Percentiles rank a stretch among this genome's conserved stretches.
Evolutionary conservation across 352 stramenopile genomes (phyloP).

Genomic region (Phytophthora brassicae): DNA sequence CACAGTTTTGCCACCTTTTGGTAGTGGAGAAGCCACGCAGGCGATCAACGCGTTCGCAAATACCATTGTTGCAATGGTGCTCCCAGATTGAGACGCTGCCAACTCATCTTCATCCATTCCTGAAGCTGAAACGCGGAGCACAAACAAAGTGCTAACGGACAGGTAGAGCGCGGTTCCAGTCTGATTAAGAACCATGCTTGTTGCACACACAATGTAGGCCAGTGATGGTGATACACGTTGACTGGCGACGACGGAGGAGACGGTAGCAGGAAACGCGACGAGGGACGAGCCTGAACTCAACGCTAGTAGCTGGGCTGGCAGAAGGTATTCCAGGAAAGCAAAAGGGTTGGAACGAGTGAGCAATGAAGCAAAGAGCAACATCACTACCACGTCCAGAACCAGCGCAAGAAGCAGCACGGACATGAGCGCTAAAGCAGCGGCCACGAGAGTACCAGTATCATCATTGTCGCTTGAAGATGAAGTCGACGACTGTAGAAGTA

Average conservation of each 20-base stretch:
- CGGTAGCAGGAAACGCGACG: slow-evolving; percentile 49
- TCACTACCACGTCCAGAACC: slow-evolving; percentile 38
- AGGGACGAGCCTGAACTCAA: slow-evolving; percentile 53
- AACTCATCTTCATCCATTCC: slow-evolving; percentile 12
- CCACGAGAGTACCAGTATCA: slow-evolving; percentile 13
- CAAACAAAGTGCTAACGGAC: slow-evolving; percentile 47
- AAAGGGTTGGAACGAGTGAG: slow-evolving; percentile 54
- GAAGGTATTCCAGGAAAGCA: slow-evolving; percentile 42
- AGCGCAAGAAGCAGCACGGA: slow-evolving; percentile 52
- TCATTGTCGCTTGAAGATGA: neutral
- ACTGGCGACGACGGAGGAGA: slow-evolving; percentile 51
- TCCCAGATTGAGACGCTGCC: slow-evolving; percentile 27
- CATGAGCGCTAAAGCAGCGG: slow-evolving; percentile 42
- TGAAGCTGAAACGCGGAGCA: slow-evolving; percentile 34
- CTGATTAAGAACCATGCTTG: slow-evolving; percentile 57
- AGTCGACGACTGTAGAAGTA: slow-evolving; percentile 35
- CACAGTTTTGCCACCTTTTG: slow-evolving; percentile 32
- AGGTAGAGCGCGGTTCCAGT: slow-evolving; percentile 62
- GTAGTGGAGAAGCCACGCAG: slow-evolving; percentile 42
- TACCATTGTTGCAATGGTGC: slow-evolving; percentile 34
- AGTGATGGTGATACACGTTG: slow-evolving; percentile 58
- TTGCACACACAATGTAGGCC: slow-evolving; percentile 55
- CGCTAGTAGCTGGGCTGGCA: slow-evolving; percentile 54
- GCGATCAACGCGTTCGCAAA: slow-evolving; percentile 45
- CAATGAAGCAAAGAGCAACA: slow-evolving; percentile 40